phyloP scores from a whole-genome alignment of 768 basidiomycete species.

The Trichaptum fuscoviolaceum region DNA sequence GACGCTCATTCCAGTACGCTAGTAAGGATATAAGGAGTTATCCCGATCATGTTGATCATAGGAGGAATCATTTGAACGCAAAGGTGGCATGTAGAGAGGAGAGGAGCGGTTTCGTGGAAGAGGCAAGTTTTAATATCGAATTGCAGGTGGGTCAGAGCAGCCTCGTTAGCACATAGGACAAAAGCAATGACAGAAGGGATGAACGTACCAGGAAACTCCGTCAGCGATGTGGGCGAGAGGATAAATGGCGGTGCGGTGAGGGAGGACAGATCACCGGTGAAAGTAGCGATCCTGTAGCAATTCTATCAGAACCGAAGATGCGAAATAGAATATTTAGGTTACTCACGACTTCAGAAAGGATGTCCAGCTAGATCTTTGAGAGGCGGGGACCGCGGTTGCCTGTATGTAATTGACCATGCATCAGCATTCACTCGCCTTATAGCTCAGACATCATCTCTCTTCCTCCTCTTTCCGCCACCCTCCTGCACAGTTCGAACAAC shows the following conservation, averaged over 20 bases:
- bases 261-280: constrained; percentile 83
- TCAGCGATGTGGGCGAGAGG: constrained; percentile 83
- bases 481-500: not conserved
- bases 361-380: constrained; percentile 85
- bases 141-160: constrained; percentile 6
- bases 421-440: not conserved
- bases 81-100: not conserved
- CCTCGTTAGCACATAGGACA: constrained; percentile 6
- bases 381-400: constrained; percentile 59
- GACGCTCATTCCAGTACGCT: constrained; percentile 98
- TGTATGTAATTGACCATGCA: not conserved
- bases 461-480: not conserved
- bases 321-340: constrained; percentile 1
- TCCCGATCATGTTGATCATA: too few relatives aligned
- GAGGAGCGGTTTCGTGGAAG: not conserved
- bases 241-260: constrained; percentile 90
- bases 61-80: too few relatives aligned
- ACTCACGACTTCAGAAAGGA: constrained; percentile 87
- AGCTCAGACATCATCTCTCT: not conserved
- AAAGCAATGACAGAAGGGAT: constrained; percentile 10
- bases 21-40: not conserved
- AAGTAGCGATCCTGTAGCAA: constrained; percentile 62
- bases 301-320: constrained; percentile 7
- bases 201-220: constrained; percentile 79
- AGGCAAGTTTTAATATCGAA: constrained; percentile 1